Base-by-base conservation (phyloP, 1,284 basidiomycete species). In the Irpex rosettiformis region DNA sequence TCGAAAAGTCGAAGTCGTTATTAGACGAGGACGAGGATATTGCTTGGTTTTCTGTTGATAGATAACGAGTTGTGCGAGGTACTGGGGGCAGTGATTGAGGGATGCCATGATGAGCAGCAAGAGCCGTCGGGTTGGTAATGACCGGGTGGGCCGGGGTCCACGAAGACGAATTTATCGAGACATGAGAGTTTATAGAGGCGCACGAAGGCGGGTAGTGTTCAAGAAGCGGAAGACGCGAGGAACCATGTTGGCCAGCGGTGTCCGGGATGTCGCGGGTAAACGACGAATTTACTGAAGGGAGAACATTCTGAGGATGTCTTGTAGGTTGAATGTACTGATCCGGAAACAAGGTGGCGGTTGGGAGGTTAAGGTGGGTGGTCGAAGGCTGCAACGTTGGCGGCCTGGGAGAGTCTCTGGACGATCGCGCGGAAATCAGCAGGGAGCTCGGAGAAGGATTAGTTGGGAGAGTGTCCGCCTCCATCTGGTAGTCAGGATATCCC, bases 21-120 rank as follows among this genome's bases (percentile, higher is more conserved):
- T 60, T 63, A 55, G 52, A 57, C 58, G 65, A 57, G 47, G 65
- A 63, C 33, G 68, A 48, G 43, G 66, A 47, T 59, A 67, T 69
- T 68, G 70, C 56, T 54, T 64, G 52, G 56, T 74, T 69, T 61
- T 72, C 58, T 69, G 70, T 62, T 56, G 69, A 61, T 73, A 73
- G 74, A 71, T 69, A 78, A 61, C 79, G 78, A 67, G 75, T 77
- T 69, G 80, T 80, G 58, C 78, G 78, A 60, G 88, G 88, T 58
- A 82, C 81, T 61, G 82, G 82, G 49, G 88, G 88, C 53, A 90
- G 72, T 61, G 77, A 80, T 62, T 82, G 79, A 59, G 88, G 88
- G 65, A 90, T 83, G 74, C 86, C 88, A 88, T 89, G 83, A 63
- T 88, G 86, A 65, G 84, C 77, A 68, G 86, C 83, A 58, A 88